phyloP scores from a whole-genome alignment of 345 rosid species.

The Tarenaya hassleriana region DNA sequence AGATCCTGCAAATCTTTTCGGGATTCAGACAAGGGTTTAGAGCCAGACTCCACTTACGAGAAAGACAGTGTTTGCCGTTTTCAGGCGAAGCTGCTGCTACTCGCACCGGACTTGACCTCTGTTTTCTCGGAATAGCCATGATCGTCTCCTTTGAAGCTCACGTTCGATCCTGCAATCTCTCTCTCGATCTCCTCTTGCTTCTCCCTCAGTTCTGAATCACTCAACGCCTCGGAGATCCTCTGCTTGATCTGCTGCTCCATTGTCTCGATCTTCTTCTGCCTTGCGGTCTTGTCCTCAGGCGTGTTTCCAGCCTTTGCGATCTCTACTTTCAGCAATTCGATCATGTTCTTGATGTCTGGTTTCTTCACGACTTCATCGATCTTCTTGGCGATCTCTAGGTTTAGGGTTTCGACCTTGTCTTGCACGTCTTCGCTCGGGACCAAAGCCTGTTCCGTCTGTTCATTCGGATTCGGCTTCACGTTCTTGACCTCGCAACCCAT shows the following conservation, averaged over 20 bases:
- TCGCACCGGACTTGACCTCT: conserved; percentile 43
- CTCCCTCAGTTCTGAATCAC: conserved; percentile 43
- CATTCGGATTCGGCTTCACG: conserved; percentile 40
- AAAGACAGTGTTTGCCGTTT: conserved; percentile 11
- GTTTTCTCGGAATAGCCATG: conserved; percentile 10
- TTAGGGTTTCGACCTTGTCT: conserved; percentile 39
- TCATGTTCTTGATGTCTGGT: conserved; percentile 53
- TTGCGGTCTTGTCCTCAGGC: conserved; percentile 34
- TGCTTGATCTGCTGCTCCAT: conserved; percentile 54
- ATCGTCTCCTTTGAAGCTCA: conserved; percentile 33
- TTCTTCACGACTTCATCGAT: conserved; percentile 45
- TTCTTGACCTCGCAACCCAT: conserved; percentile 48
- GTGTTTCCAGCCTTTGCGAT: conserved; percentile 46
- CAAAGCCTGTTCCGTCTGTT: conserved; percentile 27
- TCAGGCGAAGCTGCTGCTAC: conserved; percentile 41
- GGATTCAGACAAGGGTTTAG: conserved; percentile 10
- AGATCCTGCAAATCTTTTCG: conserved; percentile 22
- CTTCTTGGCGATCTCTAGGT: conserved; percentile 47
- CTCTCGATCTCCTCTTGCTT: conserved; percentile 47
- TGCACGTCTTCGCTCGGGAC: conserved; percentile 29
- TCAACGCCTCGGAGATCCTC: conserved; percentile 49
- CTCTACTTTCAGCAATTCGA: conserved; percentile 59
- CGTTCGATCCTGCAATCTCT: conserved; percentile 38
- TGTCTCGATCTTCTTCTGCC: conserved; percentile 46
- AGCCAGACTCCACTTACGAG: conserved; percentile 18